Percentiles rank a stretch among this genome's conserved stretches.
Evolutionary conservation across 352 stramenopile genomes (phyloP).

Genomic region (Globisporangium heterothallicum): DNA sequence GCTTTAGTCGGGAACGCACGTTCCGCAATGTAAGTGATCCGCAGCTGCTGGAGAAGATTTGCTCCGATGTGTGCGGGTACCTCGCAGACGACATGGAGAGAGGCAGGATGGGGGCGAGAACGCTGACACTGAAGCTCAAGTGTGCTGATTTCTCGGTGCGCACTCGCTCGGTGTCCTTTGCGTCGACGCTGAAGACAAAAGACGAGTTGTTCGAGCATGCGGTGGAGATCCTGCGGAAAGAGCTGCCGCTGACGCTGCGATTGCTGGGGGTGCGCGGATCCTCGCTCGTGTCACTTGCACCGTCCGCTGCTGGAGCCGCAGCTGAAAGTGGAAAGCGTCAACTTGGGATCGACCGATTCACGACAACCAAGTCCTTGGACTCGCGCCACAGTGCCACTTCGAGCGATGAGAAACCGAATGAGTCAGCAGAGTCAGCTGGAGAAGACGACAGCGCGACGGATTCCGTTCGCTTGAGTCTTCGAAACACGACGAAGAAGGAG

Average conservation of each 20-base stretch:
- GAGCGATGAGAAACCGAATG: neutral
- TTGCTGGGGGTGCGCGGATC: conserved; percentile 64
- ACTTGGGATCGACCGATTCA: conserved; percentile 42
- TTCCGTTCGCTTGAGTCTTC: neutral
- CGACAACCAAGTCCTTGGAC: too few relatives aligned
- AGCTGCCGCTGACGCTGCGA: conserved; percentile 60
- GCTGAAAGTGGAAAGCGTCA: conserved; percentile 29
- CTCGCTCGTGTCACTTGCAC: conserved; percentile 25
- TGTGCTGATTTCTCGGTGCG: conserved; percentile 51
- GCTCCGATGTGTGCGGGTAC: conserved; percentile 50
- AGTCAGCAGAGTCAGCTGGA: conserved; percentile 2
- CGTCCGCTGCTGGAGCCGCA: conserved; percentile 11
- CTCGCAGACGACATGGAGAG: conserved; percentile 52
- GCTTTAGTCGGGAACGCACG: conserved; percentile 71
- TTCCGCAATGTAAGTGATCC: conserved; percentile 45
- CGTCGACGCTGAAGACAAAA: conserved; percentile 28
- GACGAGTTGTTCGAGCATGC: conserved; percentile 43
- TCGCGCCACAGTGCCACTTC: too few relatives aligned
- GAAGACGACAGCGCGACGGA: neutral
- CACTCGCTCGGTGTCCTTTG: conserved; percentile 46
- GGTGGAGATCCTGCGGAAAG: conserved; percentile 47
- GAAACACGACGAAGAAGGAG: neutral
- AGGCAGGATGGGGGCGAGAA: conserved; percentile 35
- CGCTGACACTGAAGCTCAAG: conserved; percentile 73
- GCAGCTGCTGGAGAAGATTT: conserved; percentile 48